Conservation (phyloP, 768 basidiomycete genomes). For the Phylloporus sp. region DNA sequence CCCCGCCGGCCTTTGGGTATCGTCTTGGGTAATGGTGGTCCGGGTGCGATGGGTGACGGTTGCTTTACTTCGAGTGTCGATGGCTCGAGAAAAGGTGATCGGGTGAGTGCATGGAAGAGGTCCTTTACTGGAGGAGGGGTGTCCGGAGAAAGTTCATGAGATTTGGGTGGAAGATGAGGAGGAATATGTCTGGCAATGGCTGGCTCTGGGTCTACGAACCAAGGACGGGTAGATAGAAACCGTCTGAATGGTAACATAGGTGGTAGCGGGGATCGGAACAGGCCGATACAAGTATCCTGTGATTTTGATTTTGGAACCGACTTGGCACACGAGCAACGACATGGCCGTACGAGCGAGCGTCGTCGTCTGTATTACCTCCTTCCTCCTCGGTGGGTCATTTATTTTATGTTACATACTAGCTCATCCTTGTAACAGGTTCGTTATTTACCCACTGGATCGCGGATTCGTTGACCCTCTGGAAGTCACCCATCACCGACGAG, state of each 20-base stretch:
- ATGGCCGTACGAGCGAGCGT: slow-evolving; percentile 74
- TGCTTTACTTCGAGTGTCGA: slow-evolving; percentile 51
- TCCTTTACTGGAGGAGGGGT: slow-evolving; percentile 49
- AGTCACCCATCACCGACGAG: slow-evolving; percentile 80
- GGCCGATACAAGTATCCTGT: slow-evolving; percentile 14
- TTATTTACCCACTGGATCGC: slow-evolving; percentile 91
- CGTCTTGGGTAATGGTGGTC: slow-evolving; percentile 56
- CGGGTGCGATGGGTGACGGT: slow-evolving; percentile 47
- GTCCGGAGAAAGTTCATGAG: slow-evolving; percentile 41
- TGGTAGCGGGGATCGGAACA: slow-evolving; percentile 9
- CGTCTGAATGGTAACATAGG: slow-evolving; percentile 3
- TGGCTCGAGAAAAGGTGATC: slow-evolving; percentile 68
- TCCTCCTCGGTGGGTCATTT: slow-evolving; percentile 60
- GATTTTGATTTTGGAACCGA: slow-evolving; percentile 14
- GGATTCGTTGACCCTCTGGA: slow-evolving; percentile 89
- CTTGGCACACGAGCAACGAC: slow-evolving; percentile 9
- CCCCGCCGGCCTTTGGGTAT: slow-evolving; percentile 59
- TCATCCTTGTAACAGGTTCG: slow-evolving; percentile 44
- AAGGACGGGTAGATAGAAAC: slow-evolving; percentile 39
- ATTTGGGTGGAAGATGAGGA: slow-evolving; percentile 24
- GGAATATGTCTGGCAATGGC: slow-evolving; percentile 18
- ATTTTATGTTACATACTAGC: neutral
- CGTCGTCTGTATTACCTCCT: slow-evolving; percentile 74
- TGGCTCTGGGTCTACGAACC: slow-evolving; percentile 62
- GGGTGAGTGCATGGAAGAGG: slow-evolving; percentile 53